Base-by-base conservation (phyloP, 78 protist genomes). In the Dictyostelium citrinum region DNA sequence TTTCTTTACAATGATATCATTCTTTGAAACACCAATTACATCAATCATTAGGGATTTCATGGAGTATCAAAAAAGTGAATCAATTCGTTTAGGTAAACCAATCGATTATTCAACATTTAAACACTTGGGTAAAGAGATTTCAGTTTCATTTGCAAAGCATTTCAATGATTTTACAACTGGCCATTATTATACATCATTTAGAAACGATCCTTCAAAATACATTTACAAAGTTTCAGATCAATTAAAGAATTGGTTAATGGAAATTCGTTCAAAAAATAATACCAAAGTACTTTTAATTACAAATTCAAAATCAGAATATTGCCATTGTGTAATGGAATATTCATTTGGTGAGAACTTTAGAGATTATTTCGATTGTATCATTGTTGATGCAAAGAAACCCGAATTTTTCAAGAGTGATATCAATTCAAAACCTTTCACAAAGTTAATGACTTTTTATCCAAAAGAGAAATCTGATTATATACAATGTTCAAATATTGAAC, bases 261-360 rank as follows among this genome's bases (percentile, higher is more conserved):
- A 61, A 70, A 33, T 70, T 41, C 75, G 79, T 17, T 39, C 37
- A 67, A 29, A 51, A 10, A 61, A 83, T 22, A 79, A 84, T 22
- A 61, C 49, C 0, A 43, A 79, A 9, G 80, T 61, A 20, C 20
- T 76, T 24, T 67, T 88, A 35, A 46, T 78, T 49, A 88, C 93
- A 72, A 88, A 88, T 64, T 78, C 93, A 39, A 88, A 78, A 79
- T 67, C 85, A 6, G 93, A 88, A 9, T 88, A 88, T 31, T 29
- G 80, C 31, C 71, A 88, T n/a, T 16, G 35, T 4, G 35, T 88
- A 8, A 77, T 88, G 93, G 80, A 51, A 0, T 88, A 64, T 49
- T 9, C 82, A 9, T 88, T 61, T 35, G 93, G 93, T 33, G 79
- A 37, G 20, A 55, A 88, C 39, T 88, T 55, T 74, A 83, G 80